Base-by-base conservation (phyloP, 176 grass and related monocot genomes). In the Coix lacrymajobi region DNA sequence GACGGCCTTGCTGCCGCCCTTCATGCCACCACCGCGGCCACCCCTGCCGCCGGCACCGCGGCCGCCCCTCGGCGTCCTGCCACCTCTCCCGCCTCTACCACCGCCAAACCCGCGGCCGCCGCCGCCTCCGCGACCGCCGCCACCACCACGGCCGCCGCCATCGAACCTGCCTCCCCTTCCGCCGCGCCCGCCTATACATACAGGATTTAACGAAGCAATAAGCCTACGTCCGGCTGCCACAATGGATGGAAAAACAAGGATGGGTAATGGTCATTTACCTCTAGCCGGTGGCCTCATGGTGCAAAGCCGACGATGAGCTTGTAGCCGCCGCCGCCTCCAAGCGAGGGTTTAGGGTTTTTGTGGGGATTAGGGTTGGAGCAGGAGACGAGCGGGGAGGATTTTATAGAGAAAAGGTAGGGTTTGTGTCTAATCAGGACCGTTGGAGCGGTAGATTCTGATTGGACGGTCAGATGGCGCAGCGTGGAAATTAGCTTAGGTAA, bases 1-100 rank as follows among this genome's bases (percentile, higher is more conserved):
- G 15, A 94, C 87, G 2, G 92, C 92, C 87, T 85, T 98, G 75
- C 90, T 85, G 8, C 96, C 96, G 39, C 96, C 92, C 76, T 80
- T 93, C 92, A 98, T 98, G 9, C 92, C 92, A 1, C 80, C 93
- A 6, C 86, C 69, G 25, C 77, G 77, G 1, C 90, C 71, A 0
- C 88, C 85, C 0, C 90, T 67, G 0, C 85, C 81, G 1, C 85
- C 26, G 0, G 75, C 82, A 1, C 85, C 29, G 3, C 78, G 70
- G 1, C 93, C 71, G 0, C 88, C 66, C 15, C 88, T 86, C 17
- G 13, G 52, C 33, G 37, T 81, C n/a, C 87, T 46, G 3, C 90
- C 85, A 22, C 89, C 71, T 22, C 85, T 66, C 12, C 88, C 69
- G 3, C 83, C 68, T 40, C 88, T 75, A 1, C 80, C 80, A 0